Base-by-base conservation (phyloP, 805 yeast species). In the Yarrowia phangngaensis region DNA sequence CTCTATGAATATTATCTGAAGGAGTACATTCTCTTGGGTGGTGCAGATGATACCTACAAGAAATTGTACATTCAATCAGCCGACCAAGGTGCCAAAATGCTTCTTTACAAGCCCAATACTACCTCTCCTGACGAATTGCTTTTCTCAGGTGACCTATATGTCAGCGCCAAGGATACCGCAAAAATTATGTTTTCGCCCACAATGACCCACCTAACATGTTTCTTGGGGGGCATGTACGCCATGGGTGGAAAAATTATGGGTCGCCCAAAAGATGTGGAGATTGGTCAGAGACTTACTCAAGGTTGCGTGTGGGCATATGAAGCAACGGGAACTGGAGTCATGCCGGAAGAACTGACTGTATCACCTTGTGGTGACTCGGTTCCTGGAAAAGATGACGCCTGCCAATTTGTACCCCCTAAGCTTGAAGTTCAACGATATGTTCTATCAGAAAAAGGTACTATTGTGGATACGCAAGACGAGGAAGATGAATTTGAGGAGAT, bases 201-300 rank as follows among this genome's bases (percentile, higher is more conserved):
- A 4, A 69, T 71, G 68, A 64, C 71, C 20, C 78, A 74, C 53
- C 61, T 74, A 36, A 59, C 73, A 6, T 78, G 83, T 55, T 74
- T 72, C 50, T 63, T 75, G 4, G 81, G 80, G 12, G 76, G 80
- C 2, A 74, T 74, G 70, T 64, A 72, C 56, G 75, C 75, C 0
- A 56, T 76, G 19, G 76, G 75, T 2, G 65, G 75, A 5, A 69
- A 63, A 35, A 50, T 74, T 1, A 65, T 76, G 14, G 58, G 56
- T 17, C 55, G 65, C 8, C 64, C 68, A 6, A 60, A 58, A 22
- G 72, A 72, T 51, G 52, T 70, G 38, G 63, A 62, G 11, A 52
- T 65, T n/a, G 81, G 75, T 3, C 62, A 60, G 15, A 61, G 67
- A 29, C 51, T 78, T 8, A 68, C 80, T 0, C 59, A 68, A 33